Evolutionary conservation across 495 filamentous ascomycete species (phyloP), one percentile per base, ranked within the genome.

Genomic region (Podospora australis): DNA sequence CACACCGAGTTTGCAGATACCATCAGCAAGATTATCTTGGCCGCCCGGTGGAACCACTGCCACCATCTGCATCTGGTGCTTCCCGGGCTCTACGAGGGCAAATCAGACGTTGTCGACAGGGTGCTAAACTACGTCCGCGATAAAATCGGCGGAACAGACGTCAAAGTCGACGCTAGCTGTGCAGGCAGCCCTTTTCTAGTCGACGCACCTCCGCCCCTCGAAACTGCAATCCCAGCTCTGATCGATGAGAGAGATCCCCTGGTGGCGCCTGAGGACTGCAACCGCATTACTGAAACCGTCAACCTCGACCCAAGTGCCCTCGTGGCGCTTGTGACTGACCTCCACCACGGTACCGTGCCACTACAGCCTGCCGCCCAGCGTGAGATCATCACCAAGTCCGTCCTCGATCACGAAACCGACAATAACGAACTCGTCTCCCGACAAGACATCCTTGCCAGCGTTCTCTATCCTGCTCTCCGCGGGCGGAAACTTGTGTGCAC

Each of bases 241-340:
- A 28, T 63, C 25, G 48, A 45, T 10, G 54, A 55, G 16, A 54
- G 57, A 4, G 52, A 56, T 29, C 42, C 41, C 0, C 47, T 59
- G 1, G 52, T 64, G 3, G 41, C 43, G 3, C 32, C 32, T 14
- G 59, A 60, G 14, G 54, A 59, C 26, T 67, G 51, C 48, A 53
- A 48, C 19, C 54, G 46, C 10, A 26, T 69, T 39, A 67, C 67
- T 0, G 44, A 56, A 4, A 55, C 57, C 0, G 44, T 67, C 11
- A 70, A 73, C 51, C 62, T 71, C 22, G 69, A 73, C 49, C 65
- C 64, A 2, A 67, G 65, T 21, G 68, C 62, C 25, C 58, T 73
- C 4, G 52, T 70, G 0, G 58, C 70, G 3, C 55, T 73, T 0
- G 56, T 66, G 16, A 65, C 67, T 0, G 70, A 73, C 44, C 52